A percentile compares a stretch with the other conserved stretches of the same genome.
Evolutionary conservation across 805 yeast genomes (phyloP).

Genomic region (Candida yuanshanica): DNA sequence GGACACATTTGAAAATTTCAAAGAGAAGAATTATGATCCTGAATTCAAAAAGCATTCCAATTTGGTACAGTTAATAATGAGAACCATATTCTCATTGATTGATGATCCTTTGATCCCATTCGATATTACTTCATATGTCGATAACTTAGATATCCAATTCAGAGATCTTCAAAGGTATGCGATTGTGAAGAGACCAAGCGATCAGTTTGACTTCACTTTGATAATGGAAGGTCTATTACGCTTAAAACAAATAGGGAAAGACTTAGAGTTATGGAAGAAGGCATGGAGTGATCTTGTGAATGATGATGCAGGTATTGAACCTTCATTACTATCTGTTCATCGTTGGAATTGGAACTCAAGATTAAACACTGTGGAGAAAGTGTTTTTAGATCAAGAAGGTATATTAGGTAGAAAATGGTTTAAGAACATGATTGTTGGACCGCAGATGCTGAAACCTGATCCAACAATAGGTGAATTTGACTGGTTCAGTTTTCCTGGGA

Average conservation of each 20-base stretch:
- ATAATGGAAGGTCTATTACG: constrained; percentile 27
- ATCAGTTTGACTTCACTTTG: constrained; percentile 25
- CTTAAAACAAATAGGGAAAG: constrained; percentile 40
- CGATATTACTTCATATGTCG: constrained; percentile 43
- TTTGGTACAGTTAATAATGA: constrained; percentile 50
- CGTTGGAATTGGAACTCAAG: constrained; percentile 82
- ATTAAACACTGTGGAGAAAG: constrained; percentile 48
- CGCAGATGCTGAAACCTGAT: constrained; percentile 53
- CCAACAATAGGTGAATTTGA: constrained; percentile 33
- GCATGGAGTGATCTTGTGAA: constrained; percentile 59
- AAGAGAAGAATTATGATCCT: constrained; percentile 43
- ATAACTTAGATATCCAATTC: constrained; percentile 36
- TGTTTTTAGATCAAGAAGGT: constrained; percentile 41
- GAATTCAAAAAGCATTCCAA: constrained; percentile 49
- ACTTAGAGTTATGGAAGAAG: constrained; percentile 47
- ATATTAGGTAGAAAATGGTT: constrained; percentile 53
- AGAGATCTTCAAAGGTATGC: constrained; percentile 42
- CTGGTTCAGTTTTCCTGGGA: constrained; percentile 69
- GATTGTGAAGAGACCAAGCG: constrained; percentile 13
- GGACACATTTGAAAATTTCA: constrained; percentile 58
- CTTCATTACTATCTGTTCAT: constrained; percentile 61
- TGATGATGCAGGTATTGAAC: constrained; percentile 58
- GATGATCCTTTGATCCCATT: constrained; percentile 78
- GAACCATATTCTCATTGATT: constrained; percentile 49
- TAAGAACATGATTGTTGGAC: constrained; percentile 64